Conservation (phyloP, 2,329 filamentous ascomycete genomes). For the Trichoderma sp. region DNA sequence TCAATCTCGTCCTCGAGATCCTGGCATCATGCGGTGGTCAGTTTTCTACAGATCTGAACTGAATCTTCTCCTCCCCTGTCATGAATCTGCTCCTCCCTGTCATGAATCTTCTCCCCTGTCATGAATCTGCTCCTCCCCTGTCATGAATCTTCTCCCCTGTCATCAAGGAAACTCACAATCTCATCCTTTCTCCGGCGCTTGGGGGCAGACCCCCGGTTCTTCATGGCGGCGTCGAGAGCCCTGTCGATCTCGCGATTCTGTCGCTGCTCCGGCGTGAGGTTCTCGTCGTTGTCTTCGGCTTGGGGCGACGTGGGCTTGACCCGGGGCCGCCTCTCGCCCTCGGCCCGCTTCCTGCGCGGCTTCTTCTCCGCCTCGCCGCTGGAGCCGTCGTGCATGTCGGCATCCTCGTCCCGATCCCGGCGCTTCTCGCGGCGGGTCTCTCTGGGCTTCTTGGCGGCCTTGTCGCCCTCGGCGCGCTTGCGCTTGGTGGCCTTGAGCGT, state of each 20-base stretch:
- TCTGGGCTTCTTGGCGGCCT: constrained; percentile 69
- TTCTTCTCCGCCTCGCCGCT: constrained; percentile 49
- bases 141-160: too few relatives aligned
- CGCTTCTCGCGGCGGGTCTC: constrained; percentile 70
- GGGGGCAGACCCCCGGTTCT: constrained; percentile 62
- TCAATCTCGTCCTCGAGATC: constrained; percentile 90
- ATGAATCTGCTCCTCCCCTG: too few relatives aligned
- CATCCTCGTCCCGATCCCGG: constrained; percentile 54
- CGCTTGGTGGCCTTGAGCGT: constrained; percentile 67
- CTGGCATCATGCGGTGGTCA: constrained; percentile 45
- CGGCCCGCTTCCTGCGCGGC: constrained; percentile 52
- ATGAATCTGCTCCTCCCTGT: too few relatives aligned
- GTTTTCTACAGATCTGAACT: background rate
- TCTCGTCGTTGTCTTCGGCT: constrained; percentile 73
- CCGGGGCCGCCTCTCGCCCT: constrained; percentile 53
- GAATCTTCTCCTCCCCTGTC: too few relatives aligned
- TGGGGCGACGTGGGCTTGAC: constrained; percentile 52
- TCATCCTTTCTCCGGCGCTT: constrained; percentile 83
- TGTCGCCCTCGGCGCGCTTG: constrained; percentile 64
- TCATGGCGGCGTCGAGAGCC: constrained; percentile 85
- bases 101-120: too few relatives aligned
- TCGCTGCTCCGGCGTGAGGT: constrained; percentile 80
- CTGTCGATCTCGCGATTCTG: constrained; percentile 81
- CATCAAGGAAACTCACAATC: constrained; percentile 61
- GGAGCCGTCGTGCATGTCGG: constrained; percentile 51